Conservation (phyloP, 140 eudicot genomes). For the Senecio squalidus region DNA sequence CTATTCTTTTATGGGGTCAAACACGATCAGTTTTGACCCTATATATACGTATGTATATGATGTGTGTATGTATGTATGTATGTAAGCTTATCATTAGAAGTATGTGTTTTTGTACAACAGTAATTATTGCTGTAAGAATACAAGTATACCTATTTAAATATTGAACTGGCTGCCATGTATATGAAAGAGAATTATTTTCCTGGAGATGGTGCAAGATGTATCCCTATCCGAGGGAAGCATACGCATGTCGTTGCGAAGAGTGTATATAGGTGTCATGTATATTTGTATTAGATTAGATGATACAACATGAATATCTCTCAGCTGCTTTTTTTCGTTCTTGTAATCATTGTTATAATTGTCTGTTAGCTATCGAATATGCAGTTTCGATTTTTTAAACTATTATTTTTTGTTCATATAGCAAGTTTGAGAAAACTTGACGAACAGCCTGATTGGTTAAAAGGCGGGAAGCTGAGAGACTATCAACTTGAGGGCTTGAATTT, state of each 20-base stretch:
- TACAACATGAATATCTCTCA: not conserved
- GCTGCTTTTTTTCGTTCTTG: not conserved
- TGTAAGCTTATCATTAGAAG: too few species aligned
- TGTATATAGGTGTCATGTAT: not conserved
- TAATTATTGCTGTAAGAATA: too few species aligned
- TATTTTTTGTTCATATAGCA: conserved; percentile 47
- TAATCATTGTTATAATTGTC: conserved; percentile 2
- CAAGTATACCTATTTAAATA: too few species aligned
- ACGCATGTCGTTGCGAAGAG: too few species aligned
- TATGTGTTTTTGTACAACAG: too few species aligned
- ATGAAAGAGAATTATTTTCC: not conserved
- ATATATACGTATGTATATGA: too few species aligned
- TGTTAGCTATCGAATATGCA: conserved; percentile 8
- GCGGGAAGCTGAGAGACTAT: conserved; percentile 95
- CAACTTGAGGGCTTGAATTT: conserved; percentile 99
- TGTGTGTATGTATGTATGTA: too few species aligned
- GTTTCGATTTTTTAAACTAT: not conserved
- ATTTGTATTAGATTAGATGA: not conserved
- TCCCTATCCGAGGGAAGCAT: not conserved
- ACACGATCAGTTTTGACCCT: too few species aligned
- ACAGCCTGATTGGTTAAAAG: conserved; percentile 99
- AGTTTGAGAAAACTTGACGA: conserved; percentile 98
- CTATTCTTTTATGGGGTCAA: too few species aligned
- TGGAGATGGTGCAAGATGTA: not conserved
- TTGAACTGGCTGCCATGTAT: not conserved